Percentiles rank a stretch among this genome's conserved stretches.
Conservation (phyloP, 2,329 filamentous ascomycete species). For the Hysterium pulicare region DNA sequence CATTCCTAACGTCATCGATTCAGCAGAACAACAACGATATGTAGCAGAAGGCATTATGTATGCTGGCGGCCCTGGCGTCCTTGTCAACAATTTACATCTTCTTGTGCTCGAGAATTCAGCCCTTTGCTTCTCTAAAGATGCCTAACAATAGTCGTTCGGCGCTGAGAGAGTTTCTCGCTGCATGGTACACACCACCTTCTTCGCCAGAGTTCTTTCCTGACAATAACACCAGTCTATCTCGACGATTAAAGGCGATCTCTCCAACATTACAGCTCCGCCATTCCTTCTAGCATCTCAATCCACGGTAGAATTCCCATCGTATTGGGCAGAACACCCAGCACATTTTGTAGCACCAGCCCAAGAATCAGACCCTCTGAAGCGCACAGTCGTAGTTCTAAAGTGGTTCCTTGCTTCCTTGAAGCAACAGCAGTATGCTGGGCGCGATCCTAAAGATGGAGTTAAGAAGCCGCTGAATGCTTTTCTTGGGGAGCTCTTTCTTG, state of each 20-base stretch:
- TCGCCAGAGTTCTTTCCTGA: background rate
- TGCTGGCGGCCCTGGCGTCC: background rate
- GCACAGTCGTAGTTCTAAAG: constrained; percentile 47
- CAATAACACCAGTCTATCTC: constrained; percentile 31
- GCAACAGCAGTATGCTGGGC: constrained; percentile 48
- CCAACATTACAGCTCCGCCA: constrained; percentile 47
- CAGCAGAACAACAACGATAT: background rate
- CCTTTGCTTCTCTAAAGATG: too few species aligned
- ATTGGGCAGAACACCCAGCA: constrained; percentile 45
- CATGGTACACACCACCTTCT: background rate
- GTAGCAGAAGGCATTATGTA: background rate
- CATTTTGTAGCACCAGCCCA: constrained; percentile 46
- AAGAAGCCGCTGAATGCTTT: constrained; percentile 54
- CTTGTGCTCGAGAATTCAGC: too few species aligned
- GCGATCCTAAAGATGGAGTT: constrained; percentile 40
- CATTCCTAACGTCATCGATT: background rate
- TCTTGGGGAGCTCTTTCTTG: constrained; percentile 48
- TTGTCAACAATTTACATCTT: too few species aligned
- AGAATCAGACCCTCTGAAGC: constrained; percentile 37
- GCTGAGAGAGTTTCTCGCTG: background rate
- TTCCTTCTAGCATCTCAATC: constrained; percentile 45
- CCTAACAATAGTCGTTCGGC: background rate
- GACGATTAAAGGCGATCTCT: constrained; percentile 45
- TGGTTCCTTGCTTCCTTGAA: constrained; percentile 48
- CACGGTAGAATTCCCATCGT: constrained; percentile 46